Percentiles rank a stretch among this genome's conserved stretches.
These are phyloP conservation scores for Prunus kanzakura DNA, from an alignment of 306 rosid genomes.

Conservation along the genomic window DNA sequence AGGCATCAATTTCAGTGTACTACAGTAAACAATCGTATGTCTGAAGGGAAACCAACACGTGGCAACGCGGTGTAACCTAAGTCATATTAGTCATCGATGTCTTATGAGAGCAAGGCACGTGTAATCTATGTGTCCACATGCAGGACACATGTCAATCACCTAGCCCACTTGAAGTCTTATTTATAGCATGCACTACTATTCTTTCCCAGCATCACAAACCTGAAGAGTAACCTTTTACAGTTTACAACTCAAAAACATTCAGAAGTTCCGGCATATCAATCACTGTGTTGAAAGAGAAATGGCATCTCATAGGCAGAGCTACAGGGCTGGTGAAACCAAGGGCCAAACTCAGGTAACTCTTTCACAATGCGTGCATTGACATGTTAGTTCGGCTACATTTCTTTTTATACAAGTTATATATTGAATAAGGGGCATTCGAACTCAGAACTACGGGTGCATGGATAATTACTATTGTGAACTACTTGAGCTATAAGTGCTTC, in stretches of 20 bases:
- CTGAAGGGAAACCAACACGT: slow-evolving; percentile 8
- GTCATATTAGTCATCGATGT: background rate
- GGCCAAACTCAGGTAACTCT: slow-evolving; percentile 50
- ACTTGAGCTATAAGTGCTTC: too few relatives aligned
- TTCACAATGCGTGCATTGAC: background rate
- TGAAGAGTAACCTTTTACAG: background rate
- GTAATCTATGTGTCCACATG: slow-evolving; percentile 28
- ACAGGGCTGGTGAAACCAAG: slow-evolving; percentile 47
- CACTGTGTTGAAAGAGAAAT: slow-evolving; percentile 18
- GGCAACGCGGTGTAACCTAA: slow-evolving; percentile 33
- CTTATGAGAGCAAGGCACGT: slow-evolving; percentile 31
- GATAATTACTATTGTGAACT: too few relatives aligned
- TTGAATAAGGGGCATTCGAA: too few relatives aligned
- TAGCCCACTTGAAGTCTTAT: background rate
- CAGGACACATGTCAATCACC: slow-evolving; percentile 26
- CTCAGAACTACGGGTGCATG: too few relatives aligned
- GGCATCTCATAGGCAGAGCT: slow-evolving; percentile 44
- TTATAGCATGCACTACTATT: background rate
- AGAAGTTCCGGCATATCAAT: background rate
- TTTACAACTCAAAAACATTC: background rate
- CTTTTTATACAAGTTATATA: background rate
- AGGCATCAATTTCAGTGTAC: too few relatives aligned
- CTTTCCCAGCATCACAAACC: background rate
- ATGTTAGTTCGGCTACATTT: background rate
- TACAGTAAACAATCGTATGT: background rate